Conservation (phyloP, 768 basidiomycete species). For the Suillus decipiens region DNA sequence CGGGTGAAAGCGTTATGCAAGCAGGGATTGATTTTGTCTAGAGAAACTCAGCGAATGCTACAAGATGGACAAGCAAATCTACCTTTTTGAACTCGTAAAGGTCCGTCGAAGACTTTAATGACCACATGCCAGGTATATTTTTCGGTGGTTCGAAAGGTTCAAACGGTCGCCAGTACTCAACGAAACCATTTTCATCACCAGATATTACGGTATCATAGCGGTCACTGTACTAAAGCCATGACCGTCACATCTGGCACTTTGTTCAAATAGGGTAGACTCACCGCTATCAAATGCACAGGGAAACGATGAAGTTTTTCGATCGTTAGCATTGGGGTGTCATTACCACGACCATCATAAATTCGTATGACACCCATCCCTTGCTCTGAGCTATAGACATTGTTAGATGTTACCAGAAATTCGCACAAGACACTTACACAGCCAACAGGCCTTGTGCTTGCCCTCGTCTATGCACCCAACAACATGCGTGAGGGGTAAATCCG, state of each 20-base stretch:
- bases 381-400: conserved; percentile 65
- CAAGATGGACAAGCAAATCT: conserved; percentile 12
- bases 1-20: conserved; percentile 88
- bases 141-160: conserved; percentile 89
- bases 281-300: conserved; percentile 90
- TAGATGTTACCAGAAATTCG: conserved; percentile 15
- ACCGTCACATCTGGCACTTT: conserved; percentile 3
- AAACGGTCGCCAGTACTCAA: conserved; percentile 93
- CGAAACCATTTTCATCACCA: conserved; percentile 90
- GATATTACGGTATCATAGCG: conserved; percentile 90
- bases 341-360: conserved; percentile 92
- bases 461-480: conserved; percentile 92
- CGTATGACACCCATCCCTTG: conserved; percentile 70
- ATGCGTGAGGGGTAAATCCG: conserved; percentile 80
- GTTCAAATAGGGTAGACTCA: conserved; percentile 39
- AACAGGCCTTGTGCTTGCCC: conserved; percentile 87
- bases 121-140: conserved; percentile 79
- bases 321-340: conserved; percentile 72
- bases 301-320: conserved; percentile 79
- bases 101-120: conserved; percentile 89
- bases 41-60: conserved; percentile 2
- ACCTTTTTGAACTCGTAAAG: conserved; percentile 99
- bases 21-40: conserved; percentile 92
- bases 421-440: conserved; percentile 68
- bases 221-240: conserved; percentile 73